Evolutionary conservation across 1,284 basidiomycete genomes (phyloP), one percentile per base, ranked within the genome.

Genomic region (Pholiota adiposa): DNA sequence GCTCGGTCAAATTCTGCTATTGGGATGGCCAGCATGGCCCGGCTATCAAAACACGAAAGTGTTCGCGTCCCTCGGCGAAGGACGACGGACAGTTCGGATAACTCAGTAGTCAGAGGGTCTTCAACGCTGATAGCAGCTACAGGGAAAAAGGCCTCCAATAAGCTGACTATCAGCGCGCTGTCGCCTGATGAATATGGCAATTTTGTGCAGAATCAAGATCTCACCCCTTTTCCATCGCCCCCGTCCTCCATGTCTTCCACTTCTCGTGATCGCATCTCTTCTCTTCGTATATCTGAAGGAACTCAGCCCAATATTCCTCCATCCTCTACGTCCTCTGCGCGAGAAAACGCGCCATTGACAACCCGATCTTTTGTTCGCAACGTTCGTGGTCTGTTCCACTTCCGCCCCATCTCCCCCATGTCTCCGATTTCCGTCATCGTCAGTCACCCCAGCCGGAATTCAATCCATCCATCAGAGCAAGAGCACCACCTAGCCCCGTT

Each of bases 11-110:
- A 75, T 55, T 84, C 85, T 19, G 79, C 78, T 18, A 72, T 86
- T 46, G 83, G 81, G 61, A 80, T 88, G 70, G 79, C 84, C 16
- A 79, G 83, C 19, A 77, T 85, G 64, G 82, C 87, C 36, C 81
- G 82, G 31, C 73, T 89, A 55, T 84, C 80, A 12, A 82, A 80
- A 65, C 85, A 88, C 63, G 88, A 90, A 69, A 91, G 87, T 58
- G 81, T 89, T 19, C 79, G 87, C 27, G 82, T 88, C 48, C 80
- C 82, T 25, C 75, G 86, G 54, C 78, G 82, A 60, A 67, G 65
- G 40, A 64, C 69, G 19, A 59, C 66, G 19, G 65, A 70, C 12
- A 64, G 63, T 31, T 46, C 64, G 60, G 72, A 72, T 61, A 58
- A 51, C 36, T 50, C 57, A 18, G 49, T 59, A 16, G 59, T 54